These are phyloP conservation scores for Echium plantagineum DNA, from an alignment of 257 asterid species.

Conservation along the genomic window DNA sequence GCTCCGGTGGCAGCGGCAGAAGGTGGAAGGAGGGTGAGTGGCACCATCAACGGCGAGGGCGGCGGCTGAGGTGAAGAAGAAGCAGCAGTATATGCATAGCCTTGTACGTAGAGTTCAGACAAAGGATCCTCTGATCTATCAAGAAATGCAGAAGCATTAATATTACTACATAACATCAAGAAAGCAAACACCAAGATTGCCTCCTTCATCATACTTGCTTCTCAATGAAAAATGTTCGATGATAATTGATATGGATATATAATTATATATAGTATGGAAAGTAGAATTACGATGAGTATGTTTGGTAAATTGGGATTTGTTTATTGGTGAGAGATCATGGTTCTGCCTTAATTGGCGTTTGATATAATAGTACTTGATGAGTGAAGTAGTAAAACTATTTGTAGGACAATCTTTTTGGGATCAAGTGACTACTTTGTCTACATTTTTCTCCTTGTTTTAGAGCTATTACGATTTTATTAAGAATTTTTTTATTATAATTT, in stretches of 20 bases:
- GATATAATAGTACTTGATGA: too few species aligned
- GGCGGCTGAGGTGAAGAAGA: background rate
- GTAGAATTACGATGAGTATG: background rate
- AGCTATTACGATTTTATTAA: too few species aligned
- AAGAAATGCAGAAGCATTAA: background rate
- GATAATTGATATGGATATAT: too few species aligned
- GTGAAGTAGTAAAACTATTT: background rate
- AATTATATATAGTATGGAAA: background rate
- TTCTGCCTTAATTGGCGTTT: too few species aligned
- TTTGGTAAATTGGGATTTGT: background rate
- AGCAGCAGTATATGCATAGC: background rate
- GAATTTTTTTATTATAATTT: too few species aligned
- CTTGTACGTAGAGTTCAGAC: background rate
- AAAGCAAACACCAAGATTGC: background rate
- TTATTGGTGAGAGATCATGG: background rate
- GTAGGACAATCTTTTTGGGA: too few species aligned
- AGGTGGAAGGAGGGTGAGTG: background rate
- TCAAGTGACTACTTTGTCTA: too few species aligned
- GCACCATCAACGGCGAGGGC: background rate
- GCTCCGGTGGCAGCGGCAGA: background rate
- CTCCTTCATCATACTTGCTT: too few species aligned
- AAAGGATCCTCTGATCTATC: background rate
- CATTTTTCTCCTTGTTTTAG: too few species aligned
- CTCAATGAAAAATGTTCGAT: too few species aligned
- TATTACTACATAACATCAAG: background rate